phyloP scores from a whole-genome alignment of 2,329 filamentous ascomycete genomes.

The Neocucurbitaria cava region DNA sequence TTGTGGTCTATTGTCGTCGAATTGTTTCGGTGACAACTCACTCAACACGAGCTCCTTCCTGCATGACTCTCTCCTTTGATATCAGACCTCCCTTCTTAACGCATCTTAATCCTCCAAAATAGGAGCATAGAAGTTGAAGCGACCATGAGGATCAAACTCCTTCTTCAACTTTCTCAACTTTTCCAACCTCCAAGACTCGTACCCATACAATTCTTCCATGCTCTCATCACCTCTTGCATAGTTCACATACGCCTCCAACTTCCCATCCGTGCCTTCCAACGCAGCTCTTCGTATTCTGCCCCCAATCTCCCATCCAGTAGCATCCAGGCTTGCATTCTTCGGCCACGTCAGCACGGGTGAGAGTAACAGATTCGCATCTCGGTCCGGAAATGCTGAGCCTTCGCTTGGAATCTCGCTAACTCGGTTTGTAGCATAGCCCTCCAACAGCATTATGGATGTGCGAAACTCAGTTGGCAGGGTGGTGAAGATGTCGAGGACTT shows the following conservation, averaged over 20 bases:
- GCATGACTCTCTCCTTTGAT: too few species aligned
- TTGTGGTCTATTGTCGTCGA: too few species aligned
- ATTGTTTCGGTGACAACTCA: too few species aligned
- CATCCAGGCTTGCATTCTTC: slow-evolving; percentile 20
- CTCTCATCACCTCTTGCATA: slow-evolving; percentile 41
- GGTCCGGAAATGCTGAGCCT: slow-evolving; percentile 28
- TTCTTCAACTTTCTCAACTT: slow-evolving; percentile 42
- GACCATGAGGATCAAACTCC: slow-evolving; percentile 40
- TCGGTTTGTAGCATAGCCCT: slow-evolving; percentile 24
- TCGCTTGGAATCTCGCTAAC: slow-evolving; percentile 17
- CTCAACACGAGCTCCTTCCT: too few species aligned
- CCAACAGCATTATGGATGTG: slow-evolving; percentile 20
- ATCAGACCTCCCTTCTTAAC: too few species aligned
- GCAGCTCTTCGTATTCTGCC: slow-evolving; percentile 16
- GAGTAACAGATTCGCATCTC: slow-evolving; percentile 19
- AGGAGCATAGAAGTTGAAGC: slow-evolving; percentile 40
- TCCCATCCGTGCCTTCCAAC: slow-evolving; percentile 13
- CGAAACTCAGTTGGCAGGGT: slow-evolving; percentile 15
- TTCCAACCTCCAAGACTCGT: slow-evolving; percentile 42
- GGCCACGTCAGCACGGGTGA: slow-evolving; percentile 21
- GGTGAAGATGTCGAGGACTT: slow-evolving; percentile 19
- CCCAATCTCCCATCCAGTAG: slow-evolving; percentile 11
- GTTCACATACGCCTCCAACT: slow-evolving; percentile 39
- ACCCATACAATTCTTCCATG: slow-evolving; percentile 41
- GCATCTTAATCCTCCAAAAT: slow-evolving; percentile 7